Percentiles rank a stretch among this genome's conserved stretches.
Conservation (phyloP, 768 basidiomycete species). For the Lentinula guzmanii region DNA sequence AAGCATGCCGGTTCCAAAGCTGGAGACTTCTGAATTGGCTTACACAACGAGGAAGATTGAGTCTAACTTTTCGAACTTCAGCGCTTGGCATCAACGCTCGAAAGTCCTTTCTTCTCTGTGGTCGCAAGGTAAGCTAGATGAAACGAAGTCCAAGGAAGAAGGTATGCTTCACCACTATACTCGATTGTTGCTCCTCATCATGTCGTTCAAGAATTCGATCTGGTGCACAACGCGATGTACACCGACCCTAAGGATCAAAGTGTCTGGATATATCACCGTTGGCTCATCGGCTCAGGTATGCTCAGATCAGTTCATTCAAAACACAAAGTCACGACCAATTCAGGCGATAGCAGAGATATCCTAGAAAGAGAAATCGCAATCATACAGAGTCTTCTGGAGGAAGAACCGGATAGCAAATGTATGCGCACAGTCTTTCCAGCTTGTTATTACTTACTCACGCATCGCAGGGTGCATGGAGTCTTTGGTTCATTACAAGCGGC, state of each 20-base stretch:
- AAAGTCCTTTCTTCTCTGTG: conserved; percentile 70
- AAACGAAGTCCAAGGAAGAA: conserved; percentile 54
- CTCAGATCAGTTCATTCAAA: neutral
- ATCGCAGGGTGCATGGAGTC: conserved; percentile 89
- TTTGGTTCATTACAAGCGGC: conserved; percentile 72
- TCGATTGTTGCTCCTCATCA: neutral
- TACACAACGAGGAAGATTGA: conserved; percentile 92
- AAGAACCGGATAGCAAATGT: conserved; percentile 95
- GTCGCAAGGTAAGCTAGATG: conserved; percentile 48
- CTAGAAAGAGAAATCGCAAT: conserved; percentile 70
- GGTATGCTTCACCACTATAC: conserved; percentile 35
- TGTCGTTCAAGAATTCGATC: conserved; percentile 69
- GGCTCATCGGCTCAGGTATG: conserved; percentile 82
- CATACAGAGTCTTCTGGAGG: conserved; percentile 79
- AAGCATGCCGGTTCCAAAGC: conserved; percentile 53
- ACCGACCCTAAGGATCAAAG: conserved; percentile 96
- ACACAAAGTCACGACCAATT: neutral
- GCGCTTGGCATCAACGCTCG: conserved; percentile 97
- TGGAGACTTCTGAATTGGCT: conserved; percentile 63
- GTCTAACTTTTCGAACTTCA: conserved; percentile 94
- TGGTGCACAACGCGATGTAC: conserved; percentile 91
- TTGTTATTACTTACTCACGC: conserved; percentile 1
- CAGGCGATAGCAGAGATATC: conserved; percentile 53
- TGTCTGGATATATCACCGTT: conserved; percentile 98
- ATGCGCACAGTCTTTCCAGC: conserved; percentile 15